Evolutionary conservation across 2,329 filamentous ascomycete genomes (phyloP), one percentile per base, ranked within the genome.

Genomic region (Akanthomyces muscarius): DNA sequence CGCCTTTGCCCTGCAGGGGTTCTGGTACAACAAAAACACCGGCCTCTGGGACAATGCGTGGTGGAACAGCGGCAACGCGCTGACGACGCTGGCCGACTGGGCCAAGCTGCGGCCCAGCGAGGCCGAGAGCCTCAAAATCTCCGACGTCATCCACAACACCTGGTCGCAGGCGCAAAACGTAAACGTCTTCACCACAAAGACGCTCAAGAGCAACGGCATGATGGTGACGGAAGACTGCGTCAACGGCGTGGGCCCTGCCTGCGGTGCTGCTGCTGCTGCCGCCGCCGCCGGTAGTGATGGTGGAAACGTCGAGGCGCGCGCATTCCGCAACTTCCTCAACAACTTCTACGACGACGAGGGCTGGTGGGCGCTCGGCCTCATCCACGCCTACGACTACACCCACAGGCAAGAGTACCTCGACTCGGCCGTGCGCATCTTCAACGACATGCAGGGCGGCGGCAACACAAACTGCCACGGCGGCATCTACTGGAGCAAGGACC

Each of bases 61-160:
- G 89, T 92, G 89, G 89, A 90, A 91, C 70, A 82, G 83, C 59
- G 89, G 84, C 54, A 91, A 90, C 69, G 81, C 81, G 63, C 76
- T 91, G 64, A 89, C 86, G 0, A 81, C 80, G 3, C 73, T 91
- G 21, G 83, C 81, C 55, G 85, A 90, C 70, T 83, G 81, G 69
- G 75, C 78, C 7, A 61, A 65, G 23, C 66, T 79, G 14, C 72
- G 75, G 33, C 67, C 71, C 1, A 64, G 68, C 5, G 71, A 72
- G 33, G 76, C 76, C 44, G 74, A 76, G 57, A 54, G 69, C 52
- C 68, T 81, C 52, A 75, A 76, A 62, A 68, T 83, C 21, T 71
- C 73, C 14, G 73, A 71, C 54, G 70, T 78, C 58, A 74, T 82
- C 38, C 69, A 71, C 65, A 81, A 77, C 67, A 83, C 81, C 1